phyloP scores from a whole-genome alignment of 768 basidiomycete species.

The Russula griseocarnosa region DNA sequence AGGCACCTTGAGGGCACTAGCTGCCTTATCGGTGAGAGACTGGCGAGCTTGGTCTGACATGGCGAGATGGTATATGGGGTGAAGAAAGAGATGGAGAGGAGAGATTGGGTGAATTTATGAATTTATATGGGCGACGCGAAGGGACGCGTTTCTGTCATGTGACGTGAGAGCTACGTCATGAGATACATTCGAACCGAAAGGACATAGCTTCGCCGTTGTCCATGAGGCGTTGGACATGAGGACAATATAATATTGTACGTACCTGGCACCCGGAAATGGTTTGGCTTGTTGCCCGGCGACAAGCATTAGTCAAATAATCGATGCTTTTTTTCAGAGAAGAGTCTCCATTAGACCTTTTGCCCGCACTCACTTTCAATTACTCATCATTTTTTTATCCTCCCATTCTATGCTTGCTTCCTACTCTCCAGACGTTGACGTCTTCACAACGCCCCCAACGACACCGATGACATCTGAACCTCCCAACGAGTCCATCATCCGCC shows the following conservation, averaged over 20 bases:
- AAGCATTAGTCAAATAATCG: not conserved
- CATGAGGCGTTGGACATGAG: too few species aligned
- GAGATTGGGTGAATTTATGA: not conserved
- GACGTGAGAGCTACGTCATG: not conserved
- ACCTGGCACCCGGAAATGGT: not conserved
- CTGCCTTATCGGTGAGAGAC: slow-evolving; percentile 38
- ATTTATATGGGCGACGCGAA: slow-evolving; percentile 5
- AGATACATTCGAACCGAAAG: too few species aligned
- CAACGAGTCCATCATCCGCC: slow-evolving; percentile 32
- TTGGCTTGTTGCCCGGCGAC: not conserved
- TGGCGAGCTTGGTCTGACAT: slow-evolving; percentile 39
- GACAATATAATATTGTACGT: too few species aligned
- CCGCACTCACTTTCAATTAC: not conserved
- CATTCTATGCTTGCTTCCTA: slow-evolving; percentile 11
- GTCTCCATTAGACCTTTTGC: not conserved
- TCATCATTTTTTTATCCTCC: too few species aligned
- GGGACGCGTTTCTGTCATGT: slow-evolving; percentile 11
- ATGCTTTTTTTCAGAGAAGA: not conserved
- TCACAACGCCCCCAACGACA: slow-evolving; percentile 45
- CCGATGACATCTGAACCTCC: slow-evolving; percentile 32
- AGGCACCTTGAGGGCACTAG: slow-evolving; percentile 36
- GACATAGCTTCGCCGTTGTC: too few species aligned
- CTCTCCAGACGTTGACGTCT: slow-evolving; percentile 39
- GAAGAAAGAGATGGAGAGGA: not conserved
- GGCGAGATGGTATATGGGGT: not conserved